Evolutionary conservation across 768 basidiomycete genomes (phyloP), one percentile per base, ranked within the genome.

Genomic region (Boletus reticulatus): DNA sequence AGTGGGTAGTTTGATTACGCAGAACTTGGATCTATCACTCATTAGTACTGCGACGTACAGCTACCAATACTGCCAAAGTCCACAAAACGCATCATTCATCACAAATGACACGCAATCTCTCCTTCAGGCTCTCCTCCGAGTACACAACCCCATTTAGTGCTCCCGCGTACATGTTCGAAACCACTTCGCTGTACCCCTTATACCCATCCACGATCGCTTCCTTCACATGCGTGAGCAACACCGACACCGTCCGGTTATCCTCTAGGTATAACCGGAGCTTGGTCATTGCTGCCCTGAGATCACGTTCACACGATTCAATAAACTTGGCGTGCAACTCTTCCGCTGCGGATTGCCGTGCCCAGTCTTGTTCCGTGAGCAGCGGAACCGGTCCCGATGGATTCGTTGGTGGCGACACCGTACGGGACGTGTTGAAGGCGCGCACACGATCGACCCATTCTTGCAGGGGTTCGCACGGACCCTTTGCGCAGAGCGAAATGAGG

Each of bases 181-280:
- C 78, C 20, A 81, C 75, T 43, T 89, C 85, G 61, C 84, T 74
- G 75, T 92, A 97, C 24, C 78, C 77, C 62, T 80, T 77, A 72
- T 95, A 97, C 34, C 81, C 82, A 49, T 89, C 85, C 59, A 84
- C 79, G 17, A 97, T 79, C 32, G 85, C 82, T 43, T 88, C 89
- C 69, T 85, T 77, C 24, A 90, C 78, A 59, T 94, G 93, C 31
- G 81, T 80, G 29, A 97, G 71, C 50, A 98, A 75, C 9, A 98
- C 87, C 3, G 76, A 76, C 32, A 89, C 89, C 6, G 93, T 93
- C 55, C 85, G 76, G 53, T 84, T 82, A 62, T 94, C 89, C 63
- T 87, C 85, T 9, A 99, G 78, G 69, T 95, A 98, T 54, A 92
- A 62, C 64, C 80, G 76, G 67, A 97, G 71, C 52, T 84, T 79